Percentiles rank a stretch among this genome's conserved stretches.
Evolutionary conservation across 2,329 filamentous ascomycete species (phyloP).

Genomic region (Pleurostoma richardsiae): DNA sequence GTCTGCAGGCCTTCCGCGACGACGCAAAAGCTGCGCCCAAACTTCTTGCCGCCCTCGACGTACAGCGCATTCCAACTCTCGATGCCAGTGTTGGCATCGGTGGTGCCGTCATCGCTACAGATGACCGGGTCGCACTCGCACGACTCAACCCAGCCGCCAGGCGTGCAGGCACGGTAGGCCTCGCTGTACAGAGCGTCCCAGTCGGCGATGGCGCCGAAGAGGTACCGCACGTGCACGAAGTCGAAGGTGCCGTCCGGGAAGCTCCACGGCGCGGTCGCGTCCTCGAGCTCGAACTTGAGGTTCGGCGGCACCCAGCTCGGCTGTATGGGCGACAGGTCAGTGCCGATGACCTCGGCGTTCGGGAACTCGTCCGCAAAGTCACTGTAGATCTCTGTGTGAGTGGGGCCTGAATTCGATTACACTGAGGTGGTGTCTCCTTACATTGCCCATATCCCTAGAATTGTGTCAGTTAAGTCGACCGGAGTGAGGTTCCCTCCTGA

Average conservation of each 20-base stretch:
- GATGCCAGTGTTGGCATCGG: slow-evolving; percentile 21
- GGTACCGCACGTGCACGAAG: slow-evolving; percentile 48
- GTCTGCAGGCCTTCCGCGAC: slow-evolving; percentile 25
- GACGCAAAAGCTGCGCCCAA: slow-evolving; percentile 7
- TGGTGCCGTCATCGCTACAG: slow-evolving; percentile 2
- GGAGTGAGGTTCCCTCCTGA: too few relatives aligned
- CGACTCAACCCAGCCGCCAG: slow-evolving; percentile 37
- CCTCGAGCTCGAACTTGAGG: too few relatives aligned
- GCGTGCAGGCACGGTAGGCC: slow-evolving; percentile 42
- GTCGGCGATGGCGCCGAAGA: slow-evolving; percentile 47
- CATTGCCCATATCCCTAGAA: too few relatives aligned
- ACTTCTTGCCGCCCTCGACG: slow-evolving; percentile 8
- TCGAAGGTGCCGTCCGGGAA: slow-evolving; percentile 31
- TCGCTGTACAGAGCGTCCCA: slow-evolving; percentile 45
- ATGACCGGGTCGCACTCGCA: slow-evolving; percentile 12
- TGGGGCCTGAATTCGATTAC: too few relatives aligned
- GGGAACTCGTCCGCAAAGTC: too few relatives aligned
- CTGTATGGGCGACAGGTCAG: too few relatives aligned
- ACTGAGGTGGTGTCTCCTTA: too few relatives aligned
- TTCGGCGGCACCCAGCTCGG: too few relatives aligned
- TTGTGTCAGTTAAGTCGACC: too few relatives aligned
- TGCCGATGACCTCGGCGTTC: too few relatives aligned
- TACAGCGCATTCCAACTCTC: slow-evolving; percentile 28
- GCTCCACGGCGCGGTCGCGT: not conserved
- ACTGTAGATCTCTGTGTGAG: too few relatives aligned